Evolutionary conservation across 1,284 basidiomycete species (phyloP), one percentile per base, ranked within the genome.

Genomic region (Ceratobasidium sp.): DNA sequence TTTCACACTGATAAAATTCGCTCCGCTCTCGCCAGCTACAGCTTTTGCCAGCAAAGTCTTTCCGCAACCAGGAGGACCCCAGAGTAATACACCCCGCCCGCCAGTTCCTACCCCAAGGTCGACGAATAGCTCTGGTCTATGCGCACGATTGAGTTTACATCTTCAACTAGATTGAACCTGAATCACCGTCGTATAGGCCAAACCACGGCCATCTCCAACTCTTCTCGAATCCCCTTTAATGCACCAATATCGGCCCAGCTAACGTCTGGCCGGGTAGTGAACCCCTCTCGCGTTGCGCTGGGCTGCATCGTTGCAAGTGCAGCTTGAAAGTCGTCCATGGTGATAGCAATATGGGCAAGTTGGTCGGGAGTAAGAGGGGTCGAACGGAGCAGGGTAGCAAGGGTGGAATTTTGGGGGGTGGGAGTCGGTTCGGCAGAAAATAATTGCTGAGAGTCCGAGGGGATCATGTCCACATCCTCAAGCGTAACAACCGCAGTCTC

Each of bases 191-290:
- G 86, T 77, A 99, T 97, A 1, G 97, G 97, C 79, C 98, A 94
- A 2, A 99, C 96, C 75, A 99, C 94, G 16, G 95, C 93, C 94
- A 98, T 98, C 77, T 96, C 92, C 46, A 99, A 85, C 82, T 98
- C 97, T 76, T 97, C 94, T 28, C 96, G 85, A 0, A 91, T 94
- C 1, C 82, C 85, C 75, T 92, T 89, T 21, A 98, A 84, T 0
- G 97, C 97, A n/a, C 97, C 97, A 46, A 99, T 87, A 78, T 98
- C 96, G 0, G 90, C 85, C 96, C 97, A 99, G 0, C 93, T 92
- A 0, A 98, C 94, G 77, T 97, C 94, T 0, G 97, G 97, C 0
- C 98, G 92, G 0, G 96, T 98, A 1, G 97, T 92, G 77, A 99
- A 99, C 2, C 97, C 97, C 84, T 99, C 97, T 65, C 97, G 92